Evolutionary conservation across 192 early-diverging fungal genomes (phyloP), one percentile per base, ranked within the genome.

Genomic region (Radiomyces spectabilis): DNA sequence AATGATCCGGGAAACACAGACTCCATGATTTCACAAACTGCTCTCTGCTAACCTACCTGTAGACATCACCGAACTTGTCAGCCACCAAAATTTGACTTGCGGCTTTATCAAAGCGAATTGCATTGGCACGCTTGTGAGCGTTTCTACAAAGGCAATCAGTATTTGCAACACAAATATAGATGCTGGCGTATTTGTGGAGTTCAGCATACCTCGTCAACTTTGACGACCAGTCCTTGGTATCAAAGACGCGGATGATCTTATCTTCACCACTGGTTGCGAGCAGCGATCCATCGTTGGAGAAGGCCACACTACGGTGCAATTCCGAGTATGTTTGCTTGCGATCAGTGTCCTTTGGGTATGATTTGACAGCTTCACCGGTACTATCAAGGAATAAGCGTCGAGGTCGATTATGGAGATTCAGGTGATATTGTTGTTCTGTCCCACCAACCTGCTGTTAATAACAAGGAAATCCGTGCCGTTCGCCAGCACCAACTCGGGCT

Each of bases 31-130:
- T 12, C 37, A 5, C 15, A n/a, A 27, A 10, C 30, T 27, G 2
- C 18, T 44, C 18, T 44, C 18, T 44, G 7, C 9, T 55, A 22
- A 19, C 39, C 50, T 74, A 88, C 85, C 81, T 72, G 65, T 93
- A 87, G 18, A 91, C 84, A 76, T 99, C 97, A 5, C 97, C 97
- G 76, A 93, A 95, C 68, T 97, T 97, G 69, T 99, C 97, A 8
- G 85, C 92, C 0, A 82, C 79, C 9, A 95, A 32, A 41, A 98
- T 59, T 39, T 76, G 33, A 10, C 61, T 71, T 13, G 80, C 84
- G 35, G 81, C 64, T 0, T 73, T 73, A 38, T 81, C 80, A 58
- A 93, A 95, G 18, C 62, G 55, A 9, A 96, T 52, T 2, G 81
- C 75, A 55, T 85, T 92, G n/a, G 77, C 73, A 34, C 92, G 86